Conservation (phyloP, 2,329 filamentous ascomycete genomes). For the Scedosporium dehoogii region DNA sequence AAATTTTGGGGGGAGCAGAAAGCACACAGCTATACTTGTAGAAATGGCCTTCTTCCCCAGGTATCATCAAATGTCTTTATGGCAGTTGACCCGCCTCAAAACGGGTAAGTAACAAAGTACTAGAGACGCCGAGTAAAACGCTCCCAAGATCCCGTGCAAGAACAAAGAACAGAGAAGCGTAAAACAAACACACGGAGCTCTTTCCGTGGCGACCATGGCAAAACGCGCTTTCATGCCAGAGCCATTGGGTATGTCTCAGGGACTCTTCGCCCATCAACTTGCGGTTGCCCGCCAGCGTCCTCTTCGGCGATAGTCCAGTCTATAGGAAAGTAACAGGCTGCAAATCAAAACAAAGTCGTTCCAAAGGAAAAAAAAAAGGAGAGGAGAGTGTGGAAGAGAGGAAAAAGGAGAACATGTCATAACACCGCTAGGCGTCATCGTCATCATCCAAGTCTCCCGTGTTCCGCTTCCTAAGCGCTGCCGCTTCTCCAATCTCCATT, state of each 20-base stretch:
- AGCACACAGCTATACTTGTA: neutral
- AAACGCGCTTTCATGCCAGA: neutral
- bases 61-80: neutral
- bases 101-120: neutral
- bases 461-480: constrained; percentile 32
- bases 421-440: constrained; percentile 10
- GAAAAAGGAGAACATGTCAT: neutral
- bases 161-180: neutral
- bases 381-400: neutral
- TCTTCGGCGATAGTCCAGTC: neutral
- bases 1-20: neutral
- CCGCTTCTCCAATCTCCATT: constrained; percentile 51
- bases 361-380: neutral
- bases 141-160: neutral
- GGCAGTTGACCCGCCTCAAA: neutral
- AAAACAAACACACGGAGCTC: neutral
- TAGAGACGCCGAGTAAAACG: neutral
- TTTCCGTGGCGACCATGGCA: neutral
- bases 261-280: neutral
- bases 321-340: neutral
- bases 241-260: neutral
- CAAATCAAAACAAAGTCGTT: neutral
- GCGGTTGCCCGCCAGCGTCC: neutral
- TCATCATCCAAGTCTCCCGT: constrained; percentile 30
- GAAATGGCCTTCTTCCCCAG: neutral